Base-by-base conservation (phyloP, 2,329 filamentous ascomycete genomes). In the Fusarium floridanum region DNA sequence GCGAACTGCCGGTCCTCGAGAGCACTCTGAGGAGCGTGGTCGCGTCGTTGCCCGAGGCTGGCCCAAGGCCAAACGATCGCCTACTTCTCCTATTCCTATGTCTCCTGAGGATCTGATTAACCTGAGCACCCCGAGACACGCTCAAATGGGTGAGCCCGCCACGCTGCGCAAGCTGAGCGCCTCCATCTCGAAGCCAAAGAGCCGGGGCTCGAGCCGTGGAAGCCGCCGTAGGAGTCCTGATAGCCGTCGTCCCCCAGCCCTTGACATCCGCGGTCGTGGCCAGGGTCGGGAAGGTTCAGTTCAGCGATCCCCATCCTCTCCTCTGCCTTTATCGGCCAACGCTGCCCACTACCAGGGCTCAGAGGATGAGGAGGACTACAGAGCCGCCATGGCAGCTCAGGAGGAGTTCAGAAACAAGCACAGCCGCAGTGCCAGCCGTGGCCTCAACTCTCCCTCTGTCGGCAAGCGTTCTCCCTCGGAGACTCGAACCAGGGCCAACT, bases 21-120 rank as follows among this genome's bases (percentile, higher is more conserved):
- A 94, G 20, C 82, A 83, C 12, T 95, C 94, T 0, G 90, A 92
- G 74, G 92, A 93, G 48, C 91, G 94, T 67, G 94, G 93, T 22
- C 89, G 94, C 71, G 88, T 88, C 27, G 85, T 88, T 14, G 87
- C 89, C 53, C 89, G 92, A 24, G 92, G 91, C 73, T 95, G 87
- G 67, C 84, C 93, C 72, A 93, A 91, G 79, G 90, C 93, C 20
- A 97, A 98, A 83, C 89, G 94, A 24, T 98, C 96, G 1, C 96
- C 96, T 1, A 97, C 95, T 2, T 98, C 96, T 0, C 96, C 96
- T 0, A 89, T 98, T 2, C 95, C 95, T 4, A 98, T 98, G 95
- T 97, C 95, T 4, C 95, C 95, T 0, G 94, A 98, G 77, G 95
- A 98, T 78, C 81, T 94, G 69, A 90, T 91, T 79, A 92, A 89